Base-by-base conservation (phyloP, 2,329 filamentous ascomycete species). In the Neurospora sp. region DNA sequence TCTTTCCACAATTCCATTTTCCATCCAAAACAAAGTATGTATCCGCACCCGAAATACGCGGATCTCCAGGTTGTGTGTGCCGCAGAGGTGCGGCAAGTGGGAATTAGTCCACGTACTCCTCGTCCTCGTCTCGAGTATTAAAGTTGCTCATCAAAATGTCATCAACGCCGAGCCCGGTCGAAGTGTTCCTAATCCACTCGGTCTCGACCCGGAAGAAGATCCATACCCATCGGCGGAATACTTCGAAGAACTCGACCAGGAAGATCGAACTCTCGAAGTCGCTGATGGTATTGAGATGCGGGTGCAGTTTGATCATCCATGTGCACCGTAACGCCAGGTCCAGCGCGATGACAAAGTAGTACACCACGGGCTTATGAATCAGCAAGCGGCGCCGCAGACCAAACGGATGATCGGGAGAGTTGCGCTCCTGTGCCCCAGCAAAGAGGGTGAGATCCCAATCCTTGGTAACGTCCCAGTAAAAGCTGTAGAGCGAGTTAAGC, bases 401-500 rank as follows among this genome's bases (percentile, higher is more conserved):
- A 78, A 88, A 96, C 0, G 93, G 88, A 75, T 94, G 87, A 36
- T 91, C 87, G 1, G 85, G 85, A 11, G 86, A 84, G 73, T 84
- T 84, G 73, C 90, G 87, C 72, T 87, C 84, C 43, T 80, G 81
- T 15, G 82, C 78, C 1, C 84, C 79, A 2, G 90, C 87, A 77
- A 98, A 92, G 15, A 98, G 85, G 0, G 91, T 92, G 72, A 99
- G 84, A 78, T 98, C 96, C 96, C 96, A 99, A 83, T 99, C 96
- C 82, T 94, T 96, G 69, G 93, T 86, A 38, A 98, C 89, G 77
- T 99, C 96, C 96, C 96, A 99, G 84, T 96, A 99, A 83, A 98
- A 98, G n/a, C 91, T 93, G 81, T 97, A 99, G 66, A 91, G 84
- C 15, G 93, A 96, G 80, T 99, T 97, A 76, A 96, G 78, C 40